Percentiles rank a stretch among this genome's conserved stretches.
Conservation (phyloP, 768 basidiomycete genomes). For the Suillus clintonianus region DNA sequence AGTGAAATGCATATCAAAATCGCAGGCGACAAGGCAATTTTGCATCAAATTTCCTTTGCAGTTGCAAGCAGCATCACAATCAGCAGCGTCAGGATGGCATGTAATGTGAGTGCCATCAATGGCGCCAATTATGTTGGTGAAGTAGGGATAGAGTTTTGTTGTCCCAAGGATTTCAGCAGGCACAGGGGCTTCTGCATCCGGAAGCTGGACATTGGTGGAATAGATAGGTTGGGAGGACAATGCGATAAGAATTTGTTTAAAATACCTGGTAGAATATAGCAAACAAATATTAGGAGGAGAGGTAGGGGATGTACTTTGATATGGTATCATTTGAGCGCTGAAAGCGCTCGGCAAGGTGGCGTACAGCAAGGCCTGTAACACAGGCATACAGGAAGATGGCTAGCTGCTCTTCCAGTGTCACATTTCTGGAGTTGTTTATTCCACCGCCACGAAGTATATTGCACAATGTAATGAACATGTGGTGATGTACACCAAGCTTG, state of each 20-base stretch:
- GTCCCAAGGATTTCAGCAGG: conserved; percentile 15
- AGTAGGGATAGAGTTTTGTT: conserved; percentile 27
- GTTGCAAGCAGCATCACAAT: too few species aligned
- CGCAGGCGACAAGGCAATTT: conserved; percentile 37
- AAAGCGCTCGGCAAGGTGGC: conserved; percentile 37
- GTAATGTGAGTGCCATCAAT: conserved; percentile 29
- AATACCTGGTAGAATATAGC: too few species aligned
- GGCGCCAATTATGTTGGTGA: conserved; percentile 22
- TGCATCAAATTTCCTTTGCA: conserved; percentile 30
- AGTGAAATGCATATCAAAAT: conserved; percentile 34
- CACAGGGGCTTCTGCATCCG: conserved; percentile 9
- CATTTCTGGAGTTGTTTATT: conserved; percentile 17
- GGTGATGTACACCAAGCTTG: too few species aligned
- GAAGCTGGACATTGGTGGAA: conserved; percentile 18
- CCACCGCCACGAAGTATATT: background rate
- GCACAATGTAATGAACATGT: too few species aligned
- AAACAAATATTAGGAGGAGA: too few species aligned
- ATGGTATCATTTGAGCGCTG: conserved; percentile 41
- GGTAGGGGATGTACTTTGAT: conserved; percentile 31
- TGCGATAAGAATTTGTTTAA: conserved; percentile 24
- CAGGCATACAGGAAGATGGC: conserved; percentile 38
- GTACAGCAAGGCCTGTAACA: conserved; percentile 26
- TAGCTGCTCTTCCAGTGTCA: conserved; percentile 38
- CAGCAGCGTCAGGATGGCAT: conserved; percentile 8
- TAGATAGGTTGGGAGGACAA: conserved; percentile 30